These are phyloP conservation scores for Physcomitrellopsis africana DNA, from an alignment of 225 moss, liverwort and hornwort species.

Conservation along the genomic window DNA sequence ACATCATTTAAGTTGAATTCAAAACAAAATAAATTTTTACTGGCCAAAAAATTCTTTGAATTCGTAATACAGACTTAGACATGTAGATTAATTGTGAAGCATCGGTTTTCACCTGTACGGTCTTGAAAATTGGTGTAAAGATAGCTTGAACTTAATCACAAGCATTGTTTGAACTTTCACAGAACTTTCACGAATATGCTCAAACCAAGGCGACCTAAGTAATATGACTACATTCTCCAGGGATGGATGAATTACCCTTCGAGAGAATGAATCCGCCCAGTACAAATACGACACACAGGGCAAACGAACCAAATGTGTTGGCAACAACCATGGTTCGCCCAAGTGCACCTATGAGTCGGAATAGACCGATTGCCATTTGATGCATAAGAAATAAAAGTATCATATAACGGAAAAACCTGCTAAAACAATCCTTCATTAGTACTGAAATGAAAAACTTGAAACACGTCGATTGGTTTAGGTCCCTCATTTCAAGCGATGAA, in stretches of 20 bases:
- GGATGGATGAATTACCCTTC: slow-evolving; percentile 47
- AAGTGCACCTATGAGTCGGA: slow-evolving; percentile 79
- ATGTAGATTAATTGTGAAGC: background rate
- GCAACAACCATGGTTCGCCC: slow-evolving; percentile 87
- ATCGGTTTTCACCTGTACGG: background rate
- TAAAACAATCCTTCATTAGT: slow-evolving; percentile 18
- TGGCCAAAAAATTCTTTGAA: too few relatives aligned
- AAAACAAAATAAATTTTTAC: too few relatives aligned
- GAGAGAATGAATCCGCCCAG: slow-evolving; percentile 84
- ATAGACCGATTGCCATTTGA: slow-evolving; percentile 88
- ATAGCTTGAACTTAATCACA: background rate
- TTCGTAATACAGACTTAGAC: background rate
- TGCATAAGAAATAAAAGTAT: slow-evolving; percentile 72
- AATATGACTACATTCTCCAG: background rate
- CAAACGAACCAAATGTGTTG: slow-evolving; percentile 81
- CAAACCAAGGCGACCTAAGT: background rate
- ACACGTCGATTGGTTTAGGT: background rate
- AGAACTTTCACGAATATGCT: background rate
- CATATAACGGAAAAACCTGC: slow-evolving; percentile 78
- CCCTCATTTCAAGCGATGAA: background rate
- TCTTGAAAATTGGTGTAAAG: background rate
- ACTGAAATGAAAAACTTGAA: background rate
- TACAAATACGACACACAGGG: slow-evolving; percentile 66
- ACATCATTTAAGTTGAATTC: too few relatives aligned
- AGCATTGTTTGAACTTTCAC: background rate